phyloP scores from a whole-genome alignment of 2,329 filamentous ascomycete genomes.

The Dissoconium aciculare region DNA sequence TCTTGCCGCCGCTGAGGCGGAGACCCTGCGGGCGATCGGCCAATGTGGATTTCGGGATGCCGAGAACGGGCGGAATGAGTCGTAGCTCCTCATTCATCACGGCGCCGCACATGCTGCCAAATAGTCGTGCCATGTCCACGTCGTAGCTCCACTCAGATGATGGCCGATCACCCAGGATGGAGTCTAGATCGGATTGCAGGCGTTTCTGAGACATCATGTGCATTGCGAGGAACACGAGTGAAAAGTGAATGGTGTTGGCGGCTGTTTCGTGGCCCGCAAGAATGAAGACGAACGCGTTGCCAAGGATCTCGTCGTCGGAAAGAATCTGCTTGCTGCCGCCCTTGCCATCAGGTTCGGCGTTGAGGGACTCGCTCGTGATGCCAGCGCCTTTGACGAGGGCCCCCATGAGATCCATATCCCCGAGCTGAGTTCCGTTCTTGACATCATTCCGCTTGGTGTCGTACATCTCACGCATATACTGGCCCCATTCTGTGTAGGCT shows the following conservation, averaged over 20 bases:
- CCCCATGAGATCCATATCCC: conserved; percentile 42
- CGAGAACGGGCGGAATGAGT: conserved; percentile 53
- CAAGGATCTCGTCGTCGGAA: conserved; percentile 51
- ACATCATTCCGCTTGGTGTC: conserved; percentile 43
- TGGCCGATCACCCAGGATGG: conserved; percentile 44
- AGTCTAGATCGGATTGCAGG: conserved; percentile 55
- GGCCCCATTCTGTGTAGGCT: conserved; percentile 47
- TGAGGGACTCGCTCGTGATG: conserved; percentile 22
- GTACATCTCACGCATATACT: conserved; percentile 57
- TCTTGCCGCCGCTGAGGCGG: conserved; percentile 39
- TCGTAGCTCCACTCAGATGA: conserved; percentile 58
- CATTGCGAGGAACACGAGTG: conserved; percentile 52
- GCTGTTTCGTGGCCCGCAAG: conserved; percentile 72
- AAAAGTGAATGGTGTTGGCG: conserved; percentile 59
- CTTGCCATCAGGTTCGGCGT: conserved; percentile 31
- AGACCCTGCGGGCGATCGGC: conserved; percentile 38
- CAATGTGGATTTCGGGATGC: conserved; percentile 51
- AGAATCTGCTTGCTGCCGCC: conserved; percentile 34
- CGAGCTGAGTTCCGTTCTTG: conserved; percentile 22
- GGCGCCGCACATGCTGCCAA: conserved; percentile 56
- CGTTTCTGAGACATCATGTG: conserved; percentile 47
- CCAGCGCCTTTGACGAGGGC: conserved; percentile 36
- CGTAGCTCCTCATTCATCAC: conserved; percentile 66
- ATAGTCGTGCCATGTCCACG: conserved; percentile 46
- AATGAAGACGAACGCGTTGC: conserved; percentile 50